A percentile compares a stretch with the other conserved stretches of the same genome.
Conservation (phyloP, 768 basidiomycete genomes). For the Phanerochaete sordida region DNA sequence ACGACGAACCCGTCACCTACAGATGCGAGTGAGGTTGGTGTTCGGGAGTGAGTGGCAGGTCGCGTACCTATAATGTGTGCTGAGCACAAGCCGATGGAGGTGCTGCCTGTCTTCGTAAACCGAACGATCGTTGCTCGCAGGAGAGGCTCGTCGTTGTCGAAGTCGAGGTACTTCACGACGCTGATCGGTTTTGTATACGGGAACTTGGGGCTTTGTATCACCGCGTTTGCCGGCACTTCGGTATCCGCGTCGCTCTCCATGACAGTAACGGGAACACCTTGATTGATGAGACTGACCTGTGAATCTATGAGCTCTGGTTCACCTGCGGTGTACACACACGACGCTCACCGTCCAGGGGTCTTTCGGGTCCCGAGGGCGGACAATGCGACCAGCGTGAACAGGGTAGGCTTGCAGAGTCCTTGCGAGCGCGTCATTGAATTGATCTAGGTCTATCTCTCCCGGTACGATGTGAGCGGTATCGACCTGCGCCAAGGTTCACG, state of each 20-base stretch:
- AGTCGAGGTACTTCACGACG: neutral
- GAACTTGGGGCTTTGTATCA: slow-evolving; percentile 14
- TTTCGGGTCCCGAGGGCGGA: neutral
- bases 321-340: neutral
- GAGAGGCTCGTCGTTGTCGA: slow-evolving; percentile 9
- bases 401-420: slow-evolving; percentile 11
- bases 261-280: slow-evolving; percentile 10
- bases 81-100: slow-evolving; percentile 10
- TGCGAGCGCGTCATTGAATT: slow-evolving; percentile 11
- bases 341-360: slow-evolving; percentile 10
- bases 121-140: slow-evolving; percentile 10
- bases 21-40: neutral
- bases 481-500: slow-evolving; percentile 3
- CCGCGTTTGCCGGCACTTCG: slow-evolving; percentile 8
- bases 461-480: slow-evolving; percentile 14
- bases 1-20: slow-evolving; percentile 11
- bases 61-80: slow-evolving; percentile 8
- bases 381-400: slow-evolving; percentile 10
- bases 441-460: slow-evolving; percentile 6
- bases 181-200: slow-evolving; percentile 3
- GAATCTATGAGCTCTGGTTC: neutral
- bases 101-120: slow-evolving; percentile 11
- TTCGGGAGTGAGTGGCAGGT: neutral
- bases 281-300: slow-evolving; percentile 9
- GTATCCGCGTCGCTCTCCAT: slow-evolving; percentile 10